Conservation (phyloP, 768 basidiomycete genomes). For the Phlegmacium glaucopus region DNA sequence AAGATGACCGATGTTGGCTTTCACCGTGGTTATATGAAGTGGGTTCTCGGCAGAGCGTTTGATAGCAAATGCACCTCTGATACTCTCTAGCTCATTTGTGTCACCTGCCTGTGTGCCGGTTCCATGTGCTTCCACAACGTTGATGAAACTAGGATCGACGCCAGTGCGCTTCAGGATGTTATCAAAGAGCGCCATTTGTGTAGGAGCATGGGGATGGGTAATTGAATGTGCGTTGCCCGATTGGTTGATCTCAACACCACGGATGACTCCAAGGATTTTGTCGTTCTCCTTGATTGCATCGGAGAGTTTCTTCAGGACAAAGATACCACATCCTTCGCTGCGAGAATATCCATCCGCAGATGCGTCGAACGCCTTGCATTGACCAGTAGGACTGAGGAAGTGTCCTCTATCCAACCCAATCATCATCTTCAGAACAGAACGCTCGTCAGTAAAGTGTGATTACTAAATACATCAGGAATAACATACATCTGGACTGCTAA, state of each 20-base stretch:
- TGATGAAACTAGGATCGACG: background rate
- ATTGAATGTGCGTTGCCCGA: background rate
- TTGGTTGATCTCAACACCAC: background rate
- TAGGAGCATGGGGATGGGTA: background rate
- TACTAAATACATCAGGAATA: too few relatives aligned
- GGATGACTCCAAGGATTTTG: background rate
- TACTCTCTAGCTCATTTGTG: background rate
- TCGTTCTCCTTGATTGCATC: background rate
- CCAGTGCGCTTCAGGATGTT: background rate
- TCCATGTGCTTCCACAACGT: background rate
- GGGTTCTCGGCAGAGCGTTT: background rate
- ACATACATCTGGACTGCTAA: background rate
- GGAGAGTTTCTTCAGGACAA: background rate
- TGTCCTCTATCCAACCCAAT: background rate
- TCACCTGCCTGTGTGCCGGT: background rate
- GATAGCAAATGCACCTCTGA: background rate
- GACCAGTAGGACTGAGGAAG: background rate
- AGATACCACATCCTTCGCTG: background rate
- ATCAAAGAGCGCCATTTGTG: background rate
- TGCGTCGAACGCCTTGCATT: background rate
- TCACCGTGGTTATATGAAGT: background rate
- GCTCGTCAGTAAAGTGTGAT: too few relatives aligned
- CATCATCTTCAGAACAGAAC: too few relatives aligned
- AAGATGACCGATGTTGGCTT: background rate
- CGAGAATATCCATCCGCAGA: background rate